These are phyloP conservation scores for Ochetophila trinervis DNA, from an alignment of 306 rosid species.

Conservation along the genomic window DNA sequence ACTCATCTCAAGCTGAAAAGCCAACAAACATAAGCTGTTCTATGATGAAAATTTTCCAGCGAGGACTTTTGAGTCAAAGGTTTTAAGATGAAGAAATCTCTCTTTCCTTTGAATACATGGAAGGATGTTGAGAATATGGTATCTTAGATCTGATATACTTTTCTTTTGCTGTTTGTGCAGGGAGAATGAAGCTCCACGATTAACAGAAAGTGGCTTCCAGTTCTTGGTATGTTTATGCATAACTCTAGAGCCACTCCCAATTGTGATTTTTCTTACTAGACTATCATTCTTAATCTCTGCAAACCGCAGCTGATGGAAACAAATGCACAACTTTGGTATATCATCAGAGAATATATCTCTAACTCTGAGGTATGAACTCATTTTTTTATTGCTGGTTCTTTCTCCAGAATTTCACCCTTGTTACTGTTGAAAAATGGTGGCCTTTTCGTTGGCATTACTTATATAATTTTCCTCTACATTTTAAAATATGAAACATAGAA, in stretches of 20 bases:
- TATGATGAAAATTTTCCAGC: conserved; percentile 90
- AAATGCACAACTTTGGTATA: conserved; percentile 96
- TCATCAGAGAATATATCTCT: conserved; percentile 91
- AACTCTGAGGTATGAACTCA: conserved; percentile 71
- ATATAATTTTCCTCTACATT: background rate
- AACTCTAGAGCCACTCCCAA: conserved; percentile 27
- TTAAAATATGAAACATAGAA: no score
- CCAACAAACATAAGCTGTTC: conserved; percentile 73
- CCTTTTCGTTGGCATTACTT: background rate
- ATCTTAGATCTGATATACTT: conserved; percentile 23
- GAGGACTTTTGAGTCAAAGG: conserved; percentile 87
- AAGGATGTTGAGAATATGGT: conserved; percentile 3
- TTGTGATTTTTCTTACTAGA: conserved; percentile 26
- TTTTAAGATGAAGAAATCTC: conserved; percentile 4
- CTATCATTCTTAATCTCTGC: conserved; percentile 29
- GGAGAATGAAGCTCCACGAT: conserved; percentile 79
- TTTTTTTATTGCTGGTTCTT: background rate
- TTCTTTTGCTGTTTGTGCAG: conserved; percentile 37
- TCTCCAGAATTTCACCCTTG: background rate
- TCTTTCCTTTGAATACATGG: background rate
- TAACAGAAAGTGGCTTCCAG: conserved; percentile 97
- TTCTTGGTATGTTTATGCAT: conserved; percentile 76
- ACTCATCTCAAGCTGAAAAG: conserved; percentile 71
- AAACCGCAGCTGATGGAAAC: conserved; percentile 86
- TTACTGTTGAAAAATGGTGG: background rate